Conservation (phyloP, 2,329 filamentous ascomycete species). For the Curvularia sp. region DNA sequence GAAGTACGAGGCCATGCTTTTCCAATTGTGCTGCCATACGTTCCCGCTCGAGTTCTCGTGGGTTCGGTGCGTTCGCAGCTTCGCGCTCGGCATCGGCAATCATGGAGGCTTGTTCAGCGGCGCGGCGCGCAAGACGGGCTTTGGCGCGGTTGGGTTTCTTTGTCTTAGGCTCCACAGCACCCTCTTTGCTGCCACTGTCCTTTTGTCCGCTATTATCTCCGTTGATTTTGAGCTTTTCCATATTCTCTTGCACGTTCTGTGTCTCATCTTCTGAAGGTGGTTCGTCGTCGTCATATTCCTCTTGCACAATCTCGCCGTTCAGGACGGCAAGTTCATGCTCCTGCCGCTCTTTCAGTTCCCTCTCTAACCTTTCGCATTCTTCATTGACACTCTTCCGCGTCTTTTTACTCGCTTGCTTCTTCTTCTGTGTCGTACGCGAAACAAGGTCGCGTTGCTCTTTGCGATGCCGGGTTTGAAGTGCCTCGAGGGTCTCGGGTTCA, state of each 20-base stretch:
- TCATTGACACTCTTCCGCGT: conserved; percentile 67
- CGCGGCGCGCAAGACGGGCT: conserved; percentile 85
- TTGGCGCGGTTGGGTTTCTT: conserved; percentile 92
- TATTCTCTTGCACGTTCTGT: conserved; percentile 21
- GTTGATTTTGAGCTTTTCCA: conserved; percentile 17
- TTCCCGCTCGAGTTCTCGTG: conserved; percentile 50
- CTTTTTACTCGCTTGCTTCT: conserved; percentile 92
- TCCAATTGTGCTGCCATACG: conserved; percentile 74
- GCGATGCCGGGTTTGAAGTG: conserved; percentile 78
- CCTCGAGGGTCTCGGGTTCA: conserved; percentile 65
- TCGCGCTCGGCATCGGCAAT: conserved; percentile 74
- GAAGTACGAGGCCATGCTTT: conserved; percentile 70
- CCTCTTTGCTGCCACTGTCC: conserved; percentile 11
- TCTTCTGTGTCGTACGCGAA: conserved; percentile 87
- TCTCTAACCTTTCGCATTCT: conserved; percentile 66
- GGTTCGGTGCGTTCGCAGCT: conserved; percentile 60
- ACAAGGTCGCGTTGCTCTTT: conserved; percentile 90
- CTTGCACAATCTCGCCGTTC: conserved; percentile 30
- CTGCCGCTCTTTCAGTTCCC: conserved; percentile 63
- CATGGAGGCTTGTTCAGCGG: conserved; percentile 79
- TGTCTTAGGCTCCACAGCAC: conserved; percentile 17
- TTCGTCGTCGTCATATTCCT: conserved; percentile 13
- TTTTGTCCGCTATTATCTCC: conserved; percentile 1
- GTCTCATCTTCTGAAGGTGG: conserved; percentile 15
- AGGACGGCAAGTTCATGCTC: conserved; percentile 58